Percentiles rank a stretch among this genome's conserved stretches.
Evolutionary conservation across 2,329 filamentous ascomycete species (phyloP).

Genomic region (Xylariaceae sp.): DNA sequence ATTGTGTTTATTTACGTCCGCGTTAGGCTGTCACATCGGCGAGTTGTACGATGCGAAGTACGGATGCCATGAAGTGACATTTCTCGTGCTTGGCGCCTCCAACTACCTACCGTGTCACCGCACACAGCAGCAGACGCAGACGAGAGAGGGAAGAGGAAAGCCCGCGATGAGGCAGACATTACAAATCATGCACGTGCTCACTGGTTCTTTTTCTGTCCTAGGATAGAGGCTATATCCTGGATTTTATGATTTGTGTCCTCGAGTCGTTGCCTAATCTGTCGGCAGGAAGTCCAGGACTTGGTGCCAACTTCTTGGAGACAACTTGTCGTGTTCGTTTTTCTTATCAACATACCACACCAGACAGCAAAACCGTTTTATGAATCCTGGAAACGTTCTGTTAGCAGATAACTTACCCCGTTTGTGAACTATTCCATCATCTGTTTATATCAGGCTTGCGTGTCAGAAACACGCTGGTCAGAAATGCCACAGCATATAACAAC

Average conservation of each 20-base stretch:
- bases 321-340: too few relatives aligned
- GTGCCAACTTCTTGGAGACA: too few relatives aligned
- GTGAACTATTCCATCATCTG: too few relatives aligned
- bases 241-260: neutral
- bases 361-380: too few relatives aligned
- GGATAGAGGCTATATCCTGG: neutral
- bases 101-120: neutral
- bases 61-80: neutral
- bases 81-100: neutral
- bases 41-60: neutral
- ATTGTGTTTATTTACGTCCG: neutral
- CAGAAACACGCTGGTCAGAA: neutral
- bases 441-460: neutral
- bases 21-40: too few relatives aligned
- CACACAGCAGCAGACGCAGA: neutral
- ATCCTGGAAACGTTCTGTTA: too few relatives aligned
- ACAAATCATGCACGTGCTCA: neutral
- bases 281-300: too few relatives aligned
- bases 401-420: too few relatives aligned
- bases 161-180: neutral
- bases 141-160: neutral
- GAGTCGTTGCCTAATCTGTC: neutral
- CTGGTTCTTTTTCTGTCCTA: neutral
- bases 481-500: slow-evolving; percentile 18
- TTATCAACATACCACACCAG: too few relatives aligned